Percentiles rank a stretch among this genome's conserved stretches.
Conservation (phyloP, 1,284 basidiomycete genomes). For the Tremellales sp. region DNA sequence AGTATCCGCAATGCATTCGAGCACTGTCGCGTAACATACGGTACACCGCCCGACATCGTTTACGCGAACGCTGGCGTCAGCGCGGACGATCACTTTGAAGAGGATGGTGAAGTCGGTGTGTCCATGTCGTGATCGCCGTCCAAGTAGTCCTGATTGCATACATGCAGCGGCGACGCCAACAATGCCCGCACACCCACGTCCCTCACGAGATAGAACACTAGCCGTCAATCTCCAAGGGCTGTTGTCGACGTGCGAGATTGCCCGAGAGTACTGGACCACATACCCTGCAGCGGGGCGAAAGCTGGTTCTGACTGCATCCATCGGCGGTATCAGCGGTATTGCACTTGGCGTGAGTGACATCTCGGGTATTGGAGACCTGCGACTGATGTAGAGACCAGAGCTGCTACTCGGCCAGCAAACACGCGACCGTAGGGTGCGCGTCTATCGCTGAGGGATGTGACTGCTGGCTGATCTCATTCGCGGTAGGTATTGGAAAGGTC, state of each 20-base stretch:
- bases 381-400: not conserved
- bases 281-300: slow-evolving; percentile 11
- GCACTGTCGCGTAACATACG: slow-evolving; percentile 12
- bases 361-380: not conserved
- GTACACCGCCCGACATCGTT: slow-evolving; percentile 21
- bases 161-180: not conserved
- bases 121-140: not conserved
- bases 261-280: slow-evolving; percentile 16
- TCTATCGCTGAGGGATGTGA: too few species aligned
- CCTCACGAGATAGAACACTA: slow-evolving; percentile 12
- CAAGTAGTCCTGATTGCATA: not conserved
- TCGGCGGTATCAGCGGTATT: slow-evolving; percentile 21
- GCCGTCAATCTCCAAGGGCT: slow-evolving; percentile 22
- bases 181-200: slow-evolving; percentile 3
- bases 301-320: slow-evolving; percentile 21
- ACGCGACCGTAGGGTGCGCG: slow-evolving; percentile 21
- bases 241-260: slow-evolving; percentile 14
- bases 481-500: slow-evolving; percentile 19
- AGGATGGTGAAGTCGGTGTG: slow-evolving; percentile 17
- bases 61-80: slow-evolving; percentile 25
- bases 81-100: slow-evolving; percentile 16
- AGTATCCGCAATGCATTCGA: slow-evolving; percentile 13
- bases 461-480: too few species aligned
- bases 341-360: slow-evolving; percentile 8
- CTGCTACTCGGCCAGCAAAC: slow-evolving; percentile 23